phyloP scores from a whole-genome alignment of 768 basidiomycete species.

The Rhodotorula graminis region DNA sequence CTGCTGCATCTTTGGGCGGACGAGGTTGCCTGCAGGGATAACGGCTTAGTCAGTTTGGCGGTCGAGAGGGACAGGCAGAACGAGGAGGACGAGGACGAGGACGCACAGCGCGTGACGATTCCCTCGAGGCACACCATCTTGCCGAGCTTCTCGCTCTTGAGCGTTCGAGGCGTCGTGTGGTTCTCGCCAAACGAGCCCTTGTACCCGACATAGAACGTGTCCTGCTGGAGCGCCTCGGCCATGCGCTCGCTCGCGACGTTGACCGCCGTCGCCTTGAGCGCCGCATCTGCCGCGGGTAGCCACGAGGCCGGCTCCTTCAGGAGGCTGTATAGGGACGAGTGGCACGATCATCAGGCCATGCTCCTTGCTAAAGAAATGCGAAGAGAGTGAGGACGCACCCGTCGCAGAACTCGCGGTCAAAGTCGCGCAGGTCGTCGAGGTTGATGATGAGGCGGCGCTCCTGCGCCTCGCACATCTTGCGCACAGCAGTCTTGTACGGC shows the following conservation, averaged over 20 bases:
- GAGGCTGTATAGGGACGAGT: slow-evolving; percentile 53
- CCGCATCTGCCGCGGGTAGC: slow-evolving; percentile 83
- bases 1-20: slow-evolving; percentile 95
- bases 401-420: slow-evolving; percentile 78
- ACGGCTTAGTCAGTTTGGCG: neutral
- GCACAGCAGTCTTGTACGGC: slow-evolving; percentile 72
- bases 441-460: slow-evolving; percentile 88
- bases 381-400: slow-evolving; percentile 45
- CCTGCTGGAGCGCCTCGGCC: slow-evolving; percentile 69
- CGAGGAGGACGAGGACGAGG: neutral
- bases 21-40: slow-evolving; percentile 66
- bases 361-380: too few species aligned
- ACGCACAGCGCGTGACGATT: slow-evolving; percentile 84
- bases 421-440: slow-evolving; percentile 90
- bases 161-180: slow-evolving; percentile 89
- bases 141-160: slow-evolving; percentile 79
- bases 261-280: slow-evolving; percentile 67
- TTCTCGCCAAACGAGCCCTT: slow-evolving; percentile 97
- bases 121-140: slow-evolving; percentile 97
- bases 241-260: slow-evolving; percentile 63
- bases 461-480: slow-evolving; percentile 72
- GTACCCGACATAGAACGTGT: slow-evolving; percentile 83
- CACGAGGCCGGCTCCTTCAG: slow-evolving; percentile 81
- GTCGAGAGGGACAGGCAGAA: neutral
- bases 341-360: neutral